phyloP scores from a whole-genome alignment of 2,329 filamentous ascomycete genomes.

The Aschersonia sp. region DNA sequence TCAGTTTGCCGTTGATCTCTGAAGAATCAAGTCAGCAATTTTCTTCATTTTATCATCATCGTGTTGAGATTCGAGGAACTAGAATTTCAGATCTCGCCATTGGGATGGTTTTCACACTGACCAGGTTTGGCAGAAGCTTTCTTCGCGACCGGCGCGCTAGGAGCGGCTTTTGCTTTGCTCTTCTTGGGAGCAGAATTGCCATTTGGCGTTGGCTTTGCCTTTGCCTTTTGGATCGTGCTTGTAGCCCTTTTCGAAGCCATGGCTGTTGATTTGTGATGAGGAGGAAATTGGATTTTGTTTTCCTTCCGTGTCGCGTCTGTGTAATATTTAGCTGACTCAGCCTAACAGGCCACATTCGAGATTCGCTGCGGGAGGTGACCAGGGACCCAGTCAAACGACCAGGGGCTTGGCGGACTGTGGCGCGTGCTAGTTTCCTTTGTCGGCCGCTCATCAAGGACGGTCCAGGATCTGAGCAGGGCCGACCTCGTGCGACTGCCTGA shows the following conservation, averaged over 20 bases:
- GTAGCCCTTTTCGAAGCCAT: constrained; percentile 4
- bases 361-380: too few species aligned
- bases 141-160: constrained; percentile 1
- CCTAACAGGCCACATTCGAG: too few species aligned
- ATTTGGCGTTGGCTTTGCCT: neutral
- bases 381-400: too few species aligned
- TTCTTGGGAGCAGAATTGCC: neutral
- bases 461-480: too few species aligned
- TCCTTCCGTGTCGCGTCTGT: neutral
- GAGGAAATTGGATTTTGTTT: neutral
- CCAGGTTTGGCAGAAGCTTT: constrained; percentile 3
- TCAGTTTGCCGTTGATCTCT: constrained; percentile 1
- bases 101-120: constrained; percentile 1
- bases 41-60: neutral
- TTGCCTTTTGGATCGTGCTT: constrained; percentile 1
- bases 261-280: neutral
- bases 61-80: neutral
- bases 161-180: constrained; percentile 1
- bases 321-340: too few species aligned
- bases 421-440: too few species aligned
- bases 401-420: too few species aligned
- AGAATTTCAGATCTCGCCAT: neutral
- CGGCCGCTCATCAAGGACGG: too few species aligned
- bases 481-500: too few species aligned
- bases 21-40: neutral